phyloP scores from a whole-genome alignment of 2,329 filamentous ascomycete species.

The Chrysosporium queenslandicum region DNA sequence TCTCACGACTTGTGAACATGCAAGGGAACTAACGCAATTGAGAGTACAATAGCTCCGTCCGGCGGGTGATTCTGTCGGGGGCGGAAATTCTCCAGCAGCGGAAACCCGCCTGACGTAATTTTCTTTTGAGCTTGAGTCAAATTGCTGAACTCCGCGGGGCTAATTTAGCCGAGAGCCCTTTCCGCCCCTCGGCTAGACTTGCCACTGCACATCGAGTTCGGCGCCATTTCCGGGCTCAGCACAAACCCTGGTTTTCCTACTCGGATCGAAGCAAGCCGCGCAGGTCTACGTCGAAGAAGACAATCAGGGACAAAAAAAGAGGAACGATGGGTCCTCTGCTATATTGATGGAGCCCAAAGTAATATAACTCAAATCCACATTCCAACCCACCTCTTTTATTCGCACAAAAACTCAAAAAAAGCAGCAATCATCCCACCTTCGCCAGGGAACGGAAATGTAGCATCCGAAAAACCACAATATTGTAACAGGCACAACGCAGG shows the following conservation, averaged over 20 bases:
- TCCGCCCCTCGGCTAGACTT: background rate
- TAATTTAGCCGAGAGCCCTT: constrained; percentile 4
- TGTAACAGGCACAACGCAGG: too few relatives aligned
- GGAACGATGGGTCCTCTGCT: background rate
- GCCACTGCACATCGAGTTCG: background rate
- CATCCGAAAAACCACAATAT: too few relatives aligned
- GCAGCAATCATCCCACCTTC: background rate
- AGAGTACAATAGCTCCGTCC: too few relatives aligned
- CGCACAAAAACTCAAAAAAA: background rate
- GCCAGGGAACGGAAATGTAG: background rate
- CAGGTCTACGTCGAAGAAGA: too few relatives aligned
- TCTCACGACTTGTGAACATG: background rate
- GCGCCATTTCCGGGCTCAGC: background rate
- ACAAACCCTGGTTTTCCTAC: too few relatives aligned
- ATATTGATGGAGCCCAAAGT: too few relatives aligned
- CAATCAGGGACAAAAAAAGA: too few relatives aligned
- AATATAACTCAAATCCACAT: background rate
- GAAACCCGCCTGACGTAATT: constrained; percentile 12
- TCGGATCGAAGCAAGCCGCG: too few relatives aligned
- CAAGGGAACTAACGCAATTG: too few relatives aligned
- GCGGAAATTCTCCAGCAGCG: background rate
- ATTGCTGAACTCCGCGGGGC: background rate
- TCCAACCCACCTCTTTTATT: background rate
- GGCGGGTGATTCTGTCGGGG: background rate
- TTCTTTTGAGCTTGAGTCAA: background rate